Percentiles rank a stretch among this genome's conserved stretches.
phyloP scores from a whole-genome alignment of 2,329 filamentous ascomycete species.

The Claviceps sp. region DNA sequence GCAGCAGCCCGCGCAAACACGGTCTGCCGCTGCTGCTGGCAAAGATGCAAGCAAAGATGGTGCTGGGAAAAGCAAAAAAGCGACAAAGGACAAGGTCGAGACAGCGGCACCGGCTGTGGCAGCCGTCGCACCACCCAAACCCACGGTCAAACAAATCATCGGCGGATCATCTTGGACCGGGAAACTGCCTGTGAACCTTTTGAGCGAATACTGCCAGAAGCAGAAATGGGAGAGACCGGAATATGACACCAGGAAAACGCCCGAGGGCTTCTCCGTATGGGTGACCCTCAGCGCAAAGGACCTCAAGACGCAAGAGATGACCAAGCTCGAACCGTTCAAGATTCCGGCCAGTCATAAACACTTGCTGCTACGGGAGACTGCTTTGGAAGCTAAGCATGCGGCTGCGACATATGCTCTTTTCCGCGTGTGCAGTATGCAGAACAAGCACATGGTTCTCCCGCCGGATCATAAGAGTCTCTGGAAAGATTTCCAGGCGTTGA shows the following conservation, averaged over 20 bases:
- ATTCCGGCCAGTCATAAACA: slow-evolving; percentile 65
- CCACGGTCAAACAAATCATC: slow-evolving; percentile 66
- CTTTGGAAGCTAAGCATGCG: slow-evolving; percentile 85
- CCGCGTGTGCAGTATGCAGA: slow-evolving; percentile 87
- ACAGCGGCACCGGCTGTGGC: slow-evolving; percentile 18
- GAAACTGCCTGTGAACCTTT: slow-evolving; percentile 84
- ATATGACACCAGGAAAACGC: slow-evolving; percentile 66
- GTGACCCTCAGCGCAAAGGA: slow-evolving; percentile 67
- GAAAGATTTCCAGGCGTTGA: slow-evolving; percentile 80
- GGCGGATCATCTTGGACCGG: slow-evolving; percentile 95
- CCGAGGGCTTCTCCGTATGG: slow-evolving; percentile 64
- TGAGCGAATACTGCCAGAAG: slow-evolving; percentile 90
- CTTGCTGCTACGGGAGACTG: slow-evolving; percentile 60
- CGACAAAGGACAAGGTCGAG: slow-evolving; percentile 20
- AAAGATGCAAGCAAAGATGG: slow-evolving; percentile 44
- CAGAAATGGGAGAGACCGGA: slow-evolving; percentile 92
- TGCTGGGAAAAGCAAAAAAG: slow-evolving; percentile 29
- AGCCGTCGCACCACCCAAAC: slow-evolving; percentile 37
- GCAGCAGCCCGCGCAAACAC: slow-evolving; percentile 20
- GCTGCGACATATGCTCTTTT: slow-evolving; percentile 87
- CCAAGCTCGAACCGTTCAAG: slow-evolving; percentile 66
- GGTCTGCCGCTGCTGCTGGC: slow-evolving; percentile 26
- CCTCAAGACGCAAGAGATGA: slow-evolving; percentile 67
- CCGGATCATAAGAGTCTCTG: slow-evolving; percentile 81
- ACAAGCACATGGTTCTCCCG: slow-evolving; percentile 86